phyloP scores from a whole-genome alignment of 2,329 filamentous ascomycete genomes.

The Aureobasidium sp. region DNA sequence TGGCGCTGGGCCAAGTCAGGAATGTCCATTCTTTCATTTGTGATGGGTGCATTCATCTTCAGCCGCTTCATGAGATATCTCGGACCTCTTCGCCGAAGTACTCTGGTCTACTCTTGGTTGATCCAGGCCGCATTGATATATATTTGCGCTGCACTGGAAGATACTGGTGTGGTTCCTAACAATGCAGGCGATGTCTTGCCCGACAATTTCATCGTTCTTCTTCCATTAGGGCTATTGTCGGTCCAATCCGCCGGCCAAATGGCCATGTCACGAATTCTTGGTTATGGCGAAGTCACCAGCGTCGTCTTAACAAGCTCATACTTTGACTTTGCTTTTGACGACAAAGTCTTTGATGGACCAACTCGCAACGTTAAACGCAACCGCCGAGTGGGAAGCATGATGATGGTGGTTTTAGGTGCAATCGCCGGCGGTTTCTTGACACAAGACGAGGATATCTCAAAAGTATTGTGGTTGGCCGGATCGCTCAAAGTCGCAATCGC shows the following conservation, averaged over 20 bases:
- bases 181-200: slow-evolving; percentile 35
- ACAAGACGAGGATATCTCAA: slow-evolving; percentile 45
- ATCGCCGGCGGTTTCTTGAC: slow-evolving; percentile 50
- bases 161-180: slow-evolving; percentile 28
- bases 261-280: slow-evolving; percentile 62
- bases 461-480: slow-evolving; percentile 43
- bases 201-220: slow-evolving; percentile 44
- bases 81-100: slow-evolving; percentile 56
- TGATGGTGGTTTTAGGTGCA: slow-evolving; percentile 47
- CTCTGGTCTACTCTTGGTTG: slow-evolving; percentile 45
- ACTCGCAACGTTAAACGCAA: slow-evolving; percentile 46
- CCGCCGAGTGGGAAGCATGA: slow-evolving; percentile 43
- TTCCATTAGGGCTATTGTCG: slow-evolving; percentile 62
- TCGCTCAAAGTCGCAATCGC: slow-evolving; percentile 34
- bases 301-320: slow-evolving; percentile 77
- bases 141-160: slow-evolving; percentile 35
- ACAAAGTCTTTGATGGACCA: slow-evolving; percentile 38
- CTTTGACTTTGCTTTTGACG: slow-evolving; percentile 69
- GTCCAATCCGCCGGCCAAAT: slow-evolving; percentile 76
- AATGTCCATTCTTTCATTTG: slow-evolving; percentile 64
- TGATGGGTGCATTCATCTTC: slow-evolving; percentile 65
- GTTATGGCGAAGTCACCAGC: slow-evolving; percentile 64
- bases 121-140: slow-evolving; percentile 37
- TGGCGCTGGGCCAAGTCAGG: slow-evolving; percentile 64
- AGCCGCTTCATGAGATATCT: slow-evolving; percentile 59